A percentile compares a stretch with the other conserved stretches of the same genome.
Conservation (phyloP, 129 eudicot species). For the Flaveria ramosissima region DNA sequence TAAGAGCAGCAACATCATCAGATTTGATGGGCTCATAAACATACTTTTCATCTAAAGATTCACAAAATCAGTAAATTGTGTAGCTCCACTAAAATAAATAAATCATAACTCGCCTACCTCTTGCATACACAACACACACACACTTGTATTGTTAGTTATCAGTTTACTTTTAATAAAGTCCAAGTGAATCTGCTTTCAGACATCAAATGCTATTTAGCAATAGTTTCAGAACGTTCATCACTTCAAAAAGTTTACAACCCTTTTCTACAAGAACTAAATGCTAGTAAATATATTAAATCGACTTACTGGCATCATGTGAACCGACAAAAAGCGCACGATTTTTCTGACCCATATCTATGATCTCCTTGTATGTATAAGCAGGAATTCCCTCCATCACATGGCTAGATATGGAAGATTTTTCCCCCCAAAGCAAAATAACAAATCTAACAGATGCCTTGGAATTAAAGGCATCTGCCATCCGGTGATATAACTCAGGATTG, state of each 20-base stretch:
- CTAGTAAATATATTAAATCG: slow-evolving; percentile 21
- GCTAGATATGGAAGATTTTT: slow-evolving; percentile 53
- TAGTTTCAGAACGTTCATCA: background rate
- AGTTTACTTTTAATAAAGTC: background rate
- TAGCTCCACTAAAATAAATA: background rate
- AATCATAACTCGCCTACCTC: background rate
- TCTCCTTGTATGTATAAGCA: slow-evolving; percentile 68
- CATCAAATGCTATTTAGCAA: background rate
- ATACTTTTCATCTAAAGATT: slow-evolving; percentile 61
- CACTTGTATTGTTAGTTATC: background rate
- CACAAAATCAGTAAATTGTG: slow-evolving; percentile 12
- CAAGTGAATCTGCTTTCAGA: background rate
- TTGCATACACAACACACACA: background rate
- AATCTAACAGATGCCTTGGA: slow-evolving; percentile 64
- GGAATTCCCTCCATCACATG: slow-evolving; percentile 49
- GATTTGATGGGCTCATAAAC: slow-evolving; percentile 69
- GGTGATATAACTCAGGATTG: slow-evolving; percentile 75
- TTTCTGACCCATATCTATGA: slow-evolving; percentile 64
- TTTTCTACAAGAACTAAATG: slow-evolving; percentile 5
- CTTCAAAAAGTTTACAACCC: background rate
- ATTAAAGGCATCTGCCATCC: slow-evolving; percentile 51
- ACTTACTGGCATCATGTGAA: slow-evolving; percentile 87
- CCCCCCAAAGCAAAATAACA: slow-evolving; percentile 85
- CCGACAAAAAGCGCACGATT: slow-evolving; percentile 56
- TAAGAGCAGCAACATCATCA: slow-evolving; percentile 79